These are phyloP conservation scores for Tetrapisispora arboricola DNA, from an alignment of 805 yeast species.

Conservation along the genomic window DNA sequence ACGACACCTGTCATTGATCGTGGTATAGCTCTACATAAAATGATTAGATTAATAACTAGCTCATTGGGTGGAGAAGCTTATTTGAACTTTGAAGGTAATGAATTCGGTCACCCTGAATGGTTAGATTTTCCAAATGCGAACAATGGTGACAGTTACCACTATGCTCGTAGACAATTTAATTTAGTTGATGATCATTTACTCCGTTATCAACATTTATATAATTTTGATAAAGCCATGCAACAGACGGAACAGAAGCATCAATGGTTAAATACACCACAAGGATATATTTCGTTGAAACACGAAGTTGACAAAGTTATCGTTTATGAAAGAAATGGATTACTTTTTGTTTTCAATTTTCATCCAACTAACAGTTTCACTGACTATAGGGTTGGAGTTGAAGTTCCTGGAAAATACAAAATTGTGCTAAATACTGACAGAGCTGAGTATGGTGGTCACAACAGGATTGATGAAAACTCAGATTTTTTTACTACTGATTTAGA, in stretches of 20 bases:
- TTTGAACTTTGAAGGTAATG: conserved; percentile 93
- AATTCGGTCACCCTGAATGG: conserved; percentile 99
- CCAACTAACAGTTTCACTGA: conserved; percentile 75
- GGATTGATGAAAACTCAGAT: conserved; percentile 47
- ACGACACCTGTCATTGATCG: conserved; percentile 74
- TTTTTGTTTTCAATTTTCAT: conserved; percentile 86
- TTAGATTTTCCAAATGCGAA: conserved; percentile 91
- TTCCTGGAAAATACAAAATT: conserved; percentile 63
- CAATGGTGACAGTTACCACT: conserved; percentile 78
- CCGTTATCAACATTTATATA: conserved; percentile 66
- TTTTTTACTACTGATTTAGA: conserved; percentile 61
- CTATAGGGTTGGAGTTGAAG: conserved; percentile 84
- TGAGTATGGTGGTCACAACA: conserved; percentile 71
- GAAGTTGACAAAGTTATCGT: conserved; percentile 83
- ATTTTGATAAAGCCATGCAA: conserved; percentile 84
- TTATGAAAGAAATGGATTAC: conserved; percentile 75
- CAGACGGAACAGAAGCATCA: conserved; percentile 56
- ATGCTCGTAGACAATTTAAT: conserved; percentile 92
- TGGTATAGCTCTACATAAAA: conserved; percentile 82
- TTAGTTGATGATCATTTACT: conserved; percentile 69
- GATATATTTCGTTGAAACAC: conserved; percentile 79
- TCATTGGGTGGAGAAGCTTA: conserved; percentile 96
- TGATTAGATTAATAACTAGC: conserved; percentile 81
- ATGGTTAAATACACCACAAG: conserved; percentile 65
- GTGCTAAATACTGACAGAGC: conserved; percentile 64